Percentiles rank a stretch among this genome's conserved stretches.
Evolutionary conservation across 2,329 filamentous ascomycete genomes (phyloP).

Genomic region (Fusarium papillatum): DNA sequence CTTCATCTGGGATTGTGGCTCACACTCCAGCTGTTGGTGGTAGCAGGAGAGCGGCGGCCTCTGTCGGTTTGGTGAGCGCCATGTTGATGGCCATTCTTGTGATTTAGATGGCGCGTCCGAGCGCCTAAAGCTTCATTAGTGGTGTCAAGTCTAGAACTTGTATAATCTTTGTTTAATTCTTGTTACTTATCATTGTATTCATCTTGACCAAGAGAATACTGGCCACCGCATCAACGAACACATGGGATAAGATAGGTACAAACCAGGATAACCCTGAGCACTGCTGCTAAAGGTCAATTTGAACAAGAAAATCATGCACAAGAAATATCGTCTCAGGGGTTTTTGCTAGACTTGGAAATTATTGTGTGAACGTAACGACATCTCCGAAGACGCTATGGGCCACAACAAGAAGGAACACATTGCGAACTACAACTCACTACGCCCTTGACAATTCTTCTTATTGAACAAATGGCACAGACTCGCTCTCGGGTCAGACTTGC

Average conservation of each 20-base stretch:
- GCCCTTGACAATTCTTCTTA: neutral
- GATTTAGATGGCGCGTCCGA: neutral
- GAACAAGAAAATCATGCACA: neutral
- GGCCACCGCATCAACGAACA: neutral
- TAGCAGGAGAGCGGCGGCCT: neutral
- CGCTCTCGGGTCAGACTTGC: no score
- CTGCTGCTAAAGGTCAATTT: no score
- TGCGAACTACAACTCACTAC: neutral
- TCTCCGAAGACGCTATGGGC: no score
- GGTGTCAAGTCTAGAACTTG: neutral
- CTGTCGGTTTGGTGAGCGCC: neutral
- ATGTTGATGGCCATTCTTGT: neutral
- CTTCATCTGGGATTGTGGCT: neutral
- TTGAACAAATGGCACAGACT: no score
- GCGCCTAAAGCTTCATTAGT: neutral
- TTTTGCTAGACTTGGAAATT: no score
- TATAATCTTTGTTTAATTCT: neutral
- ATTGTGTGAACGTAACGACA: no score
- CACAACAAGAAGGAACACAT: neutral
- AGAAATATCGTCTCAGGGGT: neutral
- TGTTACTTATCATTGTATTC: neutral
- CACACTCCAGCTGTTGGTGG: neutral
- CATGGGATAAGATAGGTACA: no score
- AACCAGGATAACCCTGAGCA: no score
- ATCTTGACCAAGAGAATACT: neutral